A percentile compares a stretch with the other conserved stretches of the same genome.
Evolutionary conservation across 1,284 basidiomycete genomes (phyloP).

Genomic region (Salmacisia buchloeana): DNA sequence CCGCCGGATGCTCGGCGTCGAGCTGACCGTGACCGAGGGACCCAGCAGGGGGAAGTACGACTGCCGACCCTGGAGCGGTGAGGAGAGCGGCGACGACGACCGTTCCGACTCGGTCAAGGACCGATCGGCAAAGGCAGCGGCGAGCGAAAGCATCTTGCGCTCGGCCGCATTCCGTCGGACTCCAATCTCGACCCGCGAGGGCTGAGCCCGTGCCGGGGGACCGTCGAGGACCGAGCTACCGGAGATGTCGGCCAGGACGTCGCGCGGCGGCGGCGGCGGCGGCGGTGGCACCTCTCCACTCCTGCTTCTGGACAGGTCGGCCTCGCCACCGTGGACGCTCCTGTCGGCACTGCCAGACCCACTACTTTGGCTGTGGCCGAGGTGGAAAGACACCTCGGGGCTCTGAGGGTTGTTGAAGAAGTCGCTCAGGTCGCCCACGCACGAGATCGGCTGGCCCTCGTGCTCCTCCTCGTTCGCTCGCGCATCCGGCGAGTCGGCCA

Average conservation of each 20-base stretch:
- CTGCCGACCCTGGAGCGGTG: background rate
- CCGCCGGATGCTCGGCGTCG: no score
- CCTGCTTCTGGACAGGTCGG: no score
- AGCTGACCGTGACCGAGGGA: no score
- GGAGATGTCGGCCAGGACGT: background rate
- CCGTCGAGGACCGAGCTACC: background rate
- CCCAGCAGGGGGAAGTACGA: no score
- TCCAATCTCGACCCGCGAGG: no score
- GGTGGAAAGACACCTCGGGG: background rate
- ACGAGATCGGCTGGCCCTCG: background rate
- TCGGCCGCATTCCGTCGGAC: background rate
- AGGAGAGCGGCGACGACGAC: slow-evolving; percentile 1
- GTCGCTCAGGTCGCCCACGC: background rate
- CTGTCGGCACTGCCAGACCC: no score
- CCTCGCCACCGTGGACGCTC: no score
- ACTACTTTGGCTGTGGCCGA: no score
- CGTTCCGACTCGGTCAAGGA: slow-evolving; percentile 2
- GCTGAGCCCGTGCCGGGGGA: background rate
- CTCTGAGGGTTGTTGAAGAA: slow-evolving; percentile 5
- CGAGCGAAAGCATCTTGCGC: background rate
- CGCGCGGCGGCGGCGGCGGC: no score
- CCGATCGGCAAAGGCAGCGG: background rate
- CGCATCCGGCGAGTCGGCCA: background rate
- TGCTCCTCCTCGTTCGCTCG: background rate
- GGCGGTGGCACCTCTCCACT: no score